These are phyloP conservation scores for Alternaria triticina DNA, from an alignment of 2,329 filamentous ascomycete species.

Conservation along the genomic window DNA sequence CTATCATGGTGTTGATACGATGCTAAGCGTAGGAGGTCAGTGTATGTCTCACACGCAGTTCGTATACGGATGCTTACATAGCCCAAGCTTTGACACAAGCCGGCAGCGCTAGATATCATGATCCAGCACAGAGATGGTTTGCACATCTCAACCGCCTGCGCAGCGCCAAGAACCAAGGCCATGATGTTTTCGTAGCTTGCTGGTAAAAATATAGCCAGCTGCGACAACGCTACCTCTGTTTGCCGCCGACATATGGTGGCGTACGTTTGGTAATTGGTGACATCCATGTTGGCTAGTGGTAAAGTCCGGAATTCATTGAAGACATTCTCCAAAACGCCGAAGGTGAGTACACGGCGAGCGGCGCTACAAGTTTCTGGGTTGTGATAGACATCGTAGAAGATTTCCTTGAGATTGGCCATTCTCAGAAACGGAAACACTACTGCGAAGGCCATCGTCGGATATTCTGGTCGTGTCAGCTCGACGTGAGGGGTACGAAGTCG, in stretches of 20 bases:
- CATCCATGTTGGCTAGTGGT: constrained; percentile 20
- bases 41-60: background rate
- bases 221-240: constrained; percentile 49
- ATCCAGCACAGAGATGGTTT: constrained; percentile 46
- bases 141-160: constrained; percentile 42
- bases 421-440: constrained; percentile 42
- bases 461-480: constrained; percentile 21
- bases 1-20: constrained; percentile 42
- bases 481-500: background rate
- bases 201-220: constrained; percentile 42
- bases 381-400: constrained; percentile 35
- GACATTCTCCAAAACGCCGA: constrained; percentile 37
- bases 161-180: constrained; percentile 40
- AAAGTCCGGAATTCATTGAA: constrained; percentile 36
- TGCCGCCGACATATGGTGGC: constrained; percentile 47
- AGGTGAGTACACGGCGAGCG: constrained; percentile 36
- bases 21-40: constrained; percentile 20
- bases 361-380: constrained; percentile 24
- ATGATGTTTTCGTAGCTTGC: constrained; percentile 47
- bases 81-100: constrained; percentile 41
- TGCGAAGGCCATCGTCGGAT: constrained; percentile 42
- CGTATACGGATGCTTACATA: constrained; percentile 17
- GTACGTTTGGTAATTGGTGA: constrained; percentile 8
- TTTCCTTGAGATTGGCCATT: constrained; percentile 32
- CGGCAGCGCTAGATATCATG: constrained; percentile 40